Base-by-base conservation (phyloP, 1,284 basidiomycete genomes). In the Boletus nobilissimus region DNA sequence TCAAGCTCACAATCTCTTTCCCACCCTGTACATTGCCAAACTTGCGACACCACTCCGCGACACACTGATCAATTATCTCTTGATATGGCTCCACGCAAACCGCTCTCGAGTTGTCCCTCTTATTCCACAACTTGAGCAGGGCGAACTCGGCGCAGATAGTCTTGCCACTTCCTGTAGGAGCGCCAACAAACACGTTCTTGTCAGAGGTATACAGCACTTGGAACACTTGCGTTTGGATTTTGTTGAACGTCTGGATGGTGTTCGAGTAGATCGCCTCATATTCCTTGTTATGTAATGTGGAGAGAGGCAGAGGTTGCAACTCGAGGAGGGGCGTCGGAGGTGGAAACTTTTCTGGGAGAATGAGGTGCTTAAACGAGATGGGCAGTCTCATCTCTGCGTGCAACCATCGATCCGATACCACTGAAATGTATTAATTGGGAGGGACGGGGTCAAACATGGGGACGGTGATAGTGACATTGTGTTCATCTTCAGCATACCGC, bases 171-270 rank as follows among this genome's bases (percentile, higher is more conserved):
- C 98, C 98, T 0, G 97, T 97, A 0, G 98, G 98, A 1, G 97
- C 98, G 38, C 97, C 97, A 76, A 99, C 94, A 84, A 99, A 97
- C 62, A 98, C 94, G 82, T 97, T 98, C 84, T 99, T 97, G 84
- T 99, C 97, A 0, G 97, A 95, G 0, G 96, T 97, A 86, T 98
- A 99, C 1, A 99, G 89, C 0, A 97, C 97, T 82, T 99, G 98
- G 94, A 99, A 99, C 54, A 98, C 97, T 87, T 99, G 98, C 0
- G 97, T 99, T 86, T 99, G 98, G 80, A 99, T 98, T 88, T 99
- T 99, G 92, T 99, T 99, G 91, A 99, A 99, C 2, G 91, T 92
- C 78, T 93, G 89, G 79, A 98, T 94, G 0, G 91, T 91, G 29
- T 90, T 91, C 1, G 93, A 91, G 86, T 98, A 99, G 64, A 99